phyloP scores from a whole-genome alignment of 129 eudicot species.

The Tagetes patula region DNA sequence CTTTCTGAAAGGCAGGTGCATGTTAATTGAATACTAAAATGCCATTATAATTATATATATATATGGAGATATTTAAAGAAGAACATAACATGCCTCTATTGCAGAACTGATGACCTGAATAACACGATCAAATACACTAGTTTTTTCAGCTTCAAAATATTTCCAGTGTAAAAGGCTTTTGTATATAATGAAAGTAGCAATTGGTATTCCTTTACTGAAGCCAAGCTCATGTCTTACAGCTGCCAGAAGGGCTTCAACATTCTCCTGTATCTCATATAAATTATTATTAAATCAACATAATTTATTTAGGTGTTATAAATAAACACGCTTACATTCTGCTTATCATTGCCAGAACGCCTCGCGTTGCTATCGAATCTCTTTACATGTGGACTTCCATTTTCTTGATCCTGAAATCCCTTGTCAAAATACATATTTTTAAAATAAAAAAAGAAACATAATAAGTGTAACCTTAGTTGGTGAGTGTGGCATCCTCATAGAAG shows the following conservation, averaged over 20 bases:
- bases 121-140: constrained; percentile 80
- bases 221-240: constrained; percentile 64
- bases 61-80: too few relatives aligned
- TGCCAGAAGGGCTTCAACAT: constrained; percentile 51
- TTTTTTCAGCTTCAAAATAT: constrained; percentile 76
- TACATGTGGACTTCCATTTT: constrained; percentile 48
- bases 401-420: constrained; percentile 47
- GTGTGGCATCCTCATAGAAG: constrained; percentile 26
- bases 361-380: constrained; percentile 45
- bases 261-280: constrained; percentile 50
- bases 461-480: constrained; percentile 34
- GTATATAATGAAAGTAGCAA: constrained; percentile 80
- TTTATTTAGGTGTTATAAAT: too few relatives aligned
- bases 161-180: constrained; percentile 88
- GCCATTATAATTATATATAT: too few relatives aligned
- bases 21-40: constrained; percentile 6
- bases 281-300: not conserved
- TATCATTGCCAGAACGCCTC: constrained; percentile 51
- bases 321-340: constrained; percentile 54
- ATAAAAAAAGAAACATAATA: not conserved
- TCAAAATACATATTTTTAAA: not conserved
- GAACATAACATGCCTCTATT: constrained; percentile 48
- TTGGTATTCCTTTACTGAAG: constrained; percentile 89
- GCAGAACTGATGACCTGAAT: constrained; percentile 70
- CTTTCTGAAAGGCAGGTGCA: constrained; percentile 42